Evolutionary conservation across 257 asterid species (phyloP).

Genomic region (Plantago ovata): DNA sequence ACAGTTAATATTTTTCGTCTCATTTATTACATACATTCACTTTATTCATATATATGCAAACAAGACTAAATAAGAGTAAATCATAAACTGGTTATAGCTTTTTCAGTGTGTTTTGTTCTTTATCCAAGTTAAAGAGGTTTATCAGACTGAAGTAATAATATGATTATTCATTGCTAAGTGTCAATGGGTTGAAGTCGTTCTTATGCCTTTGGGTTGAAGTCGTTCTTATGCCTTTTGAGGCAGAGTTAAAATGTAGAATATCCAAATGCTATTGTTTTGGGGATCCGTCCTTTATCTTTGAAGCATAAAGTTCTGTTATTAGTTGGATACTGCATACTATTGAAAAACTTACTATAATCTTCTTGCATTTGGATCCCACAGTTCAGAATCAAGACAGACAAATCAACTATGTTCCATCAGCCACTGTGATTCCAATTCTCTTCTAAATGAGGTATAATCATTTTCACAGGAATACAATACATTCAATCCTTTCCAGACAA

Average conservation of each 20-base stretch:
- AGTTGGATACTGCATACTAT: too few relatives aligned
- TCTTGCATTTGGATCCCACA: constrained; percentile 37
- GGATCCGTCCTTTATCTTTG: background rate
- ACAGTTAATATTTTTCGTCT: background rate
- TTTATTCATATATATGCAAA: background rate
- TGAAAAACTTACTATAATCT: constrained; percentile 9
- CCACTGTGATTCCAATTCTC: constrained; percentile 90
- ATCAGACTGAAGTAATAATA: background rate
- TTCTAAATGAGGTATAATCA: constrained; percentile 74
- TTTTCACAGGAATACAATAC: background rate
- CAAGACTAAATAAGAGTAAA: background rate
- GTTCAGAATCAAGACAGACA: constrained; percentile 87
- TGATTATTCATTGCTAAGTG: background rate
- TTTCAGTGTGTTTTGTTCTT: constrained; percentile 13
- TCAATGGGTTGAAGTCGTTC: background rate
- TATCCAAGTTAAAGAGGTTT: background rate
- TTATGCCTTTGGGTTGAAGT: background rate
- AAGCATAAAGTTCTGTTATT: background rate
- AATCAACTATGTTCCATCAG: constrained; percentile 94
- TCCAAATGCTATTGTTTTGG: background rate
- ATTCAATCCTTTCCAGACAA: background rate
- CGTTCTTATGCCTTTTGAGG: background rate
- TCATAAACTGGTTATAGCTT: background rate
- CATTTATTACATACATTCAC: background rate
- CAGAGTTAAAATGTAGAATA: background rate